A percentile compares a stretch with the other conserved stretches of the same genome.
These are phyloP conservation scores for Shiraia bambusicola DNA, from an alignment of 2,329 filamentous ascomycete species.

Conservation along the genomic window DNA sequence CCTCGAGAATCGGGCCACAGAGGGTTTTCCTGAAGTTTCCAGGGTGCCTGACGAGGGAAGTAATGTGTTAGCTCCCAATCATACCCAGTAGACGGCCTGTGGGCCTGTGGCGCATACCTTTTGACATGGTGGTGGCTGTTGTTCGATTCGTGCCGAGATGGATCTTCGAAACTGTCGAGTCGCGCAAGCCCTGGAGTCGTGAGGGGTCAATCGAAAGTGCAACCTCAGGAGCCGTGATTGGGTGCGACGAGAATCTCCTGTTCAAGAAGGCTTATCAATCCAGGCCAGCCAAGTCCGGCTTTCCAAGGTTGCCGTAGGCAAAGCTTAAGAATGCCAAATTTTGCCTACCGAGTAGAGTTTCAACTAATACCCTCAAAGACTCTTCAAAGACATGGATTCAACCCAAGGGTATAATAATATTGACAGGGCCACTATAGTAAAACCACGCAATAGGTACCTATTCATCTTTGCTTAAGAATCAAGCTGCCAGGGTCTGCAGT, in stretches of 20 bases:
- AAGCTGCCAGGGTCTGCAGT: too few relatives aligned
- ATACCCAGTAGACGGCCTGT: background rate
- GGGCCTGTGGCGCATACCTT: constrained; percentile 4
- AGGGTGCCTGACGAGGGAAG: background rate
- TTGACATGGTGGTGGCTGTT: constrained; percentile 1
- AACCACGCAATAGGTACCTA: too few relatives aligned
- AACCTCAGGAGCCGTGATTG: constrained; percentile 7
- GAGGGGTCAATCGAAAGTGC: constrained; percentile 3
- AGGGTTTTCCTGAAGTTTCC: constrained; percentile 4
- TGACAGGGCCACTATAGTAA: too few relatives aligned
- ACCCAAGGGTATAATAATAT: too few relatives aligned
- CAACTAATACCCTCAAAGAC: too few relatives aligned
- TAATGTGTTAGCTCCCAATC: constrained; percentile 5
- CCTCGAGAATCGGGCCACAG: constrained; percentile 9
- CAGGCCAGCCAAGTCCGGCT: background rate
- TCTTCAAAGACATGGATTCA: too few relatives aligned
- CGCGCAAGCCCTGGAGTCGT: constrained; percentile 1
- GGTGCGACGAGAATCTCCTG: constrained; percentile 5
- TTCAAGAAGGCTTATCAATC: constrained; percentile 1
- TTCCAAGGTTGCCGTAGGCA: background rate
- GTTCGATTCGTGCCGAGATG: constrained; percentile 9
- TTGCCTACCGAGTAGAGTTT: too few relatives aligned
- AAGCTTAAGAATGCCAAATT: background rate
- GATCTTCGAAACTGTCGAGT: background rate
- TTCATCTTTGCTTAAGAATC: too few relatives aligned